phyloP scores from a whole-genome alignment of 306 rosid genomes.

The Medicago arabica region DNA sequence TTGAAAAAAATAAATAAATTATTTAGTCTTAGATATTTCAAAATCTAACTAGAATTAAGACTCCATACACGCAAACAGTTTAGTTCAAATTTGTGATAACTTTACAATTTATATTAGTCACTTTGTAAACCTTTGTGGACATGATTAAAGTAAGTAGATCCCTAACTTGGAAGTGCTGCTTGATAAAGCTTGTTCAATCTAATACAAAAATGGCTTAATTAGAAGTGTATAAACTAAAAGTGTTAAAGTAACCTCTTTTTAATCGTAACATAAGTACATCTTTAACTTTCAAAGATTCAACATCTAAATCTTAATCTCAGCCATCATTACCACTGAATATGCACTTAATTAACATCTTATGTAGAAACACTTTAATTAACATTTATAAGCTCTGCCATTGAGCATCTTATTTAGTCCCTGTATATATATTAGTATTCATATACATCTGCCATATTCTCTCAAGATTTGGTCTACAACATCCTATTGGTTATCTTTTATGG shows the following conservation, averaged over 20 bases:
- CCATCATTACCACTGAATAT: conserved; percentile 5
- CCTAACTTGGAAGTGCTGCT: background rate
- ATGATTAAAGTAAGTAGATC: background rate
- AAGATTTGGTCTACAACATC: conserved; percentile 13
- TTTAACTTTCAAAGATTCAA: conserved; percentile 13
- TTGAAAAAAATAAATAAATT: background rate
- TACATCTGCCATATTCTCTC: conserved; percentile 15
- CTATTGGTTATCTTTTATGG: conserved; percentile 29
- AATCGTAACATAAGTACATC: background rate
- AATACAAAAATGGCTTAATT: background rate
- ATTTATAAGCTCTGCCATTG: background rate
- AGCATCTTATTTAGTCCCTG: conserved; percentile 2
- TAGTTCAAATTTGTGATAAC: background rate
- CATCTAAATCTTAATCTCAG: background rate
- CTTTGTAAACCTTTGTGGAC: background rate
- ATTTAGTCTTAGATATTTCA: background rate
- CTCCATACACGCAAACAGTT: background rate
- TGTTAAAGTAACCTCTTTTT: background rate
- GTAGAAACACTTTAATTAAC: conserved; percentile 9
- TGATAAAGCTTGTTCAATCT: background rate
- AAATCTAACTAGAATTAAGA: background rate
- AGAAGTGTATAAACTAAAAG: conserved; percentile 14
- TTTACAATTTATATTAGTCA: background rate
- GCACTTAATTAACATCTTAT: background rate
- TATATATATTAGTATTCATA: no score